A percentile compares a stretch with the other conserved stretches of the same genome.
Evolutionary conservation across 2,329 filamentous ascomycete genomes (phyloP).

Genomic region (Xylariomycetidae sp.): DNA sequence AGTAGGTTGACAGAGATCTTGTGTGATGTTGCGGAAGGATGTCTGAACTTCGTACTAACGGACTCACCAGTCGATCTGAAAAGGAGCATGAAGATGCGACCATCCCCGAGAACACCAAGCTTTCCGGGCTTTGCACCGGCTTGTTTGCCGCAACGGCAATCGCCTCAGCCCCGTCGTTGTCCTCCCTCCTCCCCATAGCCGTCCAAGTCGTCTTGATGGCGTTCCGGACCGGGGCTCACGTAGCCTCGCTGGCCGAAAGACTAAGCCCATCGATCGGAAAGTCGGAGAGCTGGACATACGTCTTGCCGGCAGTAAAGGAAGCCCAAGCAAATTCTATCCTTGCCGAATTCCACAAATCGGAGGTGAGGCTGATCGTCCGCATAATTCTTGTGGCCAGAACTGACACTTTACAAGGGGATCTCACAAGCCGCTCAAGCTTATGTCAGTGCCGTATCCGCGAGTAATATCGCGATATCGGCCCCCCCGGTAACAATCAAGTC

Average conservation of each 20-base stretch:
- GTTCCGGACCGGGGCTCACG: slow-evolving; percentile 59
- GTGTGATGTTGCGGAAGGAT: no score
- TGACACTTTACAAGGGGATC: slow-evolving; percentile 30
- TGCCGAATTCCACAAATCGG: slow-evolving; percentile 51
- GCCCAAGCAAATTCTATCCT: slow-evolving; percentile 46
- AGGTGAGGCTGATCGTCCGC: slow-evolving; percentile 41
- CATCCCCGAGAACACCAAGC: slow-evolving; percentile 44
- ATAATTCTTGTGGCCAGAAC: no score
- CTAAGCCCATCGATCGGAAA: slow-evolving; percentile 34
- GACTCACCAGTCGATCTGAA: slow-evolving; percentile 39
- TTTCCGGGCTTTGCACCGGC: slow-evolving; percentile 65
- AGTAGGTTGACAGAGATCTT: slow-evolving; percentile 45
- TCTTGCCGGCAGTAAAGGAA: slow-evolving; percentile 54
- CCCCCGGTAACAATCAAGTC: slow-evolving; percentile 44
- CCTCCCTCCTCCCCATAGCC: slow-evolving; percentile 56
- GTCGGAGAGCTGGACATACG: slow-evolving; percentile 62
- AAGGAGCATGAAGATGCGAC: slow-evolving; percentile 52
- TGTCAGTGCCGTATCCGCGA: slow-evolving; percentile 47
- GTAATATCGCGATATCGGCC: slow-evolving; percentile 49
- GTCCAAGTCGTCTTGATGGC: slow-evolving; percentile 61
- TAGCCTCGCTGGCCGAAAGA: slow-evolving; percentile 44
- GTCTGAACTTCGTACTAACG: slow-evolving; percentile 26
- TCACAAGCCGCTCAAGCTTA: slow-evolving; percentile 45
- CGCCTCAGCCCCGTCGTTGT: slow-evolving; percentile 57
- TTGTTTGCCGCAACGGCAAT: slow-evolving; percentile 66